Percentiles rank a stretch among this genome's conserved stretches.
These are phyloP conservation scores for Pythium coloratum DNA, from an alignment of 352 stramenopile species.

Conservation along the genomic window DNA sequence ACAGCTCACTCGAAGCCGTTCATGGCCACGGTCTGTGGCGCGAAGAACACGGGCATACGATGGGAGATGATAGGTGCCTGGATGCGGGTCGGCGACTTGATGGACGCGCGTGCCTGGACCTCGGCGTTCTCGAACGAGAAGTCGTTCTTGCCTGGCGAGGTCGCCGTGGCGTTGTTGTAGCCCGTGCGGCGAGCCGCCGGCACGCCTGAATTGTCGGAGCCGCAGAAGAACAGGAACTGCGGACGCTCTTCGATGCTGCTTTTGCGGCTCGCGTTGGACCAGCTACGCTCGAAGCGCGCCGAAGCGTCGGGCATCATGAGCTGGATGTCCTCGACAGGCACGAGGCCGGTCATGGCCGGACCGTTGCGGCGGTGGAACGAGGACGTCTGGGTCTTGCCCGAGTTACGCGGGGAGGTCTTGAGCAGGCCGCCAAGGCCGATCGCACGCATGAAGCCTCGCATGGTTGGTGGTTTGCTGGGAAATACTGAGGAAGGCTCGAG, in stretches of 20 bases:
- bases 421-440: constrained; percentile 64
- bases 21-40: constrained; percentile 20
- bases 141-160: not conserved
- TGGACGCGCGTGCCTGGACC: constrained; percentile 25
- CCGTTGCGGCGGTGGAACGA: not conserved
- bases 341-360: constrained; percentile 17
- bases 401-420: constrained; percentile 15
- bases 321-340: constrained; percentile 26
- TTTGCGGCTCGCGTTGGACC: constrained; percentile 7
- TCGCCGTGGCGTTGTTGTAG: constrained; percentile 11
- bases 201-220: constrained; percentile 40
- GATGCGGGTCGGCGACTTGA: constrained; percentile 27
- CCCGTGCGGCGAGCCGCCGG: constrained; percentile 12
- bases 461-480: constrained; percentile 30
- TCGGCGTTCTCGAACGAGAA: constrained; percentile 25
- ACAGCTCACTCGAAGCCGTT: constrained; percentile 21
- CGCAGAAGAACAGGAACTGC: constrained; percentile 82
- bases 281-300: constrained; percentile 2
- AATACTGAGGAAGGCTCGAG: constrained; percentile 6
- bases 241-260: constrained; percentile 51
- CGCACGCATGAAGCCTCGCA: constrained; percentile 70
- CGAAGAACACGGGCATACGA: constrained; percentile 77
- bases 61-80: constrained; percentile 53
- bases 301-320: constrained; percentile 15
- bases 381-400: constrained; percentile 9